Evolutionary conservation across 2,329 filamentous ascomycete genomes (phyloP).

Genomic region (Thermochaetoides dissita): DNA sequence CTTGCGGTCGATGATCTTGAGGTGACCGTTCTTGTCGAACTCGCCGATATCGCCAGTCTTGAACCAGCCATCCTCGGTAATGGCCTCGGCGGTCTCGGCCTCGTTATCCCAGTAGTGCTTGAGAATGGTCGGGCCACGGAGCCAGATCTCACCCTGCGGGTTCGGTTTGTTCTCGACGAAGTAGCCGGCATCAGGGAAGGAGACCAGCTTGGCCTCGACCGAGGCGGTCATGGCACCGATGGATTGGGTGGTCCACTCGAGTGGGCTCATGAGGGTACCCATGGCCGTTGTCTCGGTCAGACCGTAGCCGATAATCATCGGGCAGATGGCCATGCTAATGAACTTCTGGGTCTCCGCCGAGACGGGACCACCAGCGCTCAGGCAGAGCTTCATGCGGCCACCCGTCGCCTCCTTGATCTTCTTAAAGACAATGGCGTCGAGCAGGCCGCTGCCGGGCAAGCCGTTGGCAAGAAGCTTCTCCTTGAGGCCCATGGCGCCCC

Average conservation of each 20-base stretch:
- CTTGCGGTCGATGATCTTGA: constrained; percentile 70
- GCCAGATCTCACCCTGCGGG: constrained; percentile 76
- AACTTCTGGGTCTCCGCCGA: constrained; percentile 76
- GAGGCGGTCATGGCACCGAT: constrained; percentile 61
- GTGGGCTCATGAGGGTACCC: constrained; percentile 60
- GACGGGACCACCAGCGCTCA: constrained; percentile 78
- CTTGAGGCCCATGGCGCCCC: constrained; percentile 42
- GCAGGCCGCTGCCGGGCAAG: constrained; percentile 50
- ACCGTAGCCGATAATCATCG: constrained; percentile 82
- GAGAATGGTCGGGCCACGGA: constrained; percentile 60
- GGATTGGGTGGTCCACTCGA: constrained; percentile 61
- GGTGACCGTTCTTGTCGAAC: constrained; percentile 56
- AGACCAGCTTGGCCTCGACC: constrained; percentile 73
- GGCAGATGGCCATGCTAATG: constrained; percentile 75
- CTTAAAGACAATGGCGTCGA: constrained; percentile 75
- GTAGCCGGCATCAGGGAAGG: constrained; percentile 74
- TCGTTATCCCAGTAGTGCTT: constrained; percentile 64
- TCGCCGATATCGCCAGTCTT: constrained; percentile 78
- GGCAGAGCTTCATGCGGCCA: constrained; percentile 62
- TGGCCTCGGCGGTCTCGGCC: constrained; percentile 56
- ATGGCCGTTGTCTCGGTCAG: constrained; percentile 74
- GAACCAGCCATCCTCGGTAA: constrained; percentile 70
- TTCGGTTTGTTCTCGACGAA: constrained; percentile 58
- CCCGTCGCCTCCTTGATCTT: constrained; percentile 85
- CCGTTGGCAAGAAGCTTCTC: constrained; percentile 35